These are phyloP conservation scores for Cryptococcus amylolentus DNA, from an alignment of 1,284 basidiomycete genomes.

Conservation along the genomic window DNA sequence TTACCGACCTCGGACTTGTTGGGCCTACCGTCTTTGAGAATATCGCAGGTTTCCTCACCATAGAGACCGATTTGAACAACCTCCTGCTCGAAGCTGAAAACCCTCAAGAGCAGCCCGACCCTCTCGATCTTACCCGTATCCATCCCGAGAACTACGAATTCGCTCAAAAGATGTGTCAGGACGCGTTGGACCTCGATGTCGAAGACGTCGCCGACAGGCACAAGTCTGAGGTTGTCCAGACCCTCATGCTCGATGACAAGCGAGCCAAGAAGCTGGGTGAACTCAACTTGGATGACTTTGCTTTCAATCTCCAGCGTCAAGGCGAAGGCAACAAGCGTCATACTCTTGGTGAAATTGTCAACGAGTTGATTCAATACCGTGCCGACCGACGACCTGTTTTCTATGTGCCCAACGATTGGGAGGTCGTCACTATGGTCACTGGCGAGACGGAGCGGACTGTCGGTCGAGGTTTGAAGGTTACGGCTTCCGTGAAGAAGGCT, in stretches of 20 bases:
- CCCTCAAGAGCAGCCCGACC: constrained; percentile 67
- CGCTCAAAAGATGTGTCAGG: constrained; percentile 97
- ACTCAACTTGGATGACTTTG: constrained; percentile 94
- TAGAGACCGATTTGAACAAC: constrained; percentile 66
- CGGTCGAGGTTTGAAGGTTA: constrained; percentile 74
- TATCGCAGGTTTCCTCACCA: constrained; percentile 83
- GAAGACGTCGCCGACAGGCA: constrained; percentile 89
- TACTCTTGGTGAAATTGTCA: constrained; percentile 80
- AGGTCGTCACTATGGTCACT: constrained; percentile 91
- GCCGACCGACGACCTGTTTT: constrained; percentile 72
- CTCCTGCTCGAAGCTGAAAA: constrained; percentile 55
- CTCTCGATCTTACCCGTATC: constrained; percentile 91
- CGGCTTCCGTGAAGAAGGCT: constrained; percentile 60
- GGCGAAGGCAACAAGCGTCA: constrained; percentile 82
- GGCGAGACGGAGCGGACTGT: constrained; percentile 84
- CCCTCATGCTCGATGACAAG: constrained; percentile 80
- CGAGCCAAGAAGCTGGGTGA: constrained; percentile 80
- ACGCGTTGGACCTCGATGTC: constrained; percentile 91
- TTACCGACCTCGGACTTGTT: constrained; percentile 66
- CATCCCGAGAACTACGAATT: constrained; percentile 98
- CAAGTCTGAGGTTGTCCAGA: constrained; percentile 74
- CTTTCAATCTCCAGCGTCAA: constrained; percentile 71
- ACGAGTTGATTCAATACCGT: constrained; percentile 83
- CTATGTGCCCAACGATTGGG: constrained; percentile 65
- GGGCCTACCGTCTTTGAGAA: constrained; percentile 88